Base-by-base conservation (phyloP, 2,329 filamentous ascomycete genomes). In the Aureobasidium sp. region DNA sequence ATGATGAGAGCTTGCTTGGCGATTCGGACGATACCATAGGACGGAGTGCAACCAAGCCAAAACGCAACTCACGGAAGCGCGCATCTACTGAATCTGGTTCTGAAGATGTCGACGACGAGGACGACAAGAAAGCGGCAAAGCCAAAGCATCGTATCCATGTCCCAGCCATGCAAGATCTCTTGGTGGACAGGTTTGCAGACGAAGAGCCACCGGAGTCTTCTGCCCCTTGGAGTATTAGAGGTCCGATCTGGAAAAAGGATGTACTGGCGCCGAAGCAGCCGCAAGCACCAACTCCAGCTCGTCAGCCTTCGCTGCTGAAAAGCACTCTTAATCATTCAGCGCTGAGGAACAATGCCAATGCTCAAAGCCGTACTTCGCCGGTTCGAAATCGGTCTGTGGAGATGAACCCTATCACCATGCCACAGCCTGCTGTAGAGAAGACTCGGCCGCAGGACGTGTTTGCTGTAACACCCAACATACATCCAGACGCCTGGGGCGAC, bases 221-320 rank as follows among this genome's bases (percentile, higher is more conserved):
- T 29, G 73, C 75, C 36, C 77, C 78, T 2, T 76, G 76, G 69
- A 74, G 72, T 52, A 72, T 79, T 52, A 70, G 78, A 63, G 78
- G 78, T 20, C 74, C 78, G 17, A 75, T 80, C 64, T 80, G 78
- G 78, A 76, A 77, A 62, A 78, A 77, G 66, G 70, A 73, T 39
- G 67, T 67, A 22, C 63, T 66, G 44, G 53, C 63, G 17, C 56
- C 67, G 34, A 66, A 69, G 59, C 45, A 42, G 37, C 5, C 22
- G 17, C 57, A 47, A 9, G 41, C n/a, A 15, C 48, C 42, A 29
- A 17, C 17, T 15, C 49, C 55, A 63, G 55, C 39, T 25, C 56
- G 52, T 56, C 57, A 56, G 22, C 44, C 47, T 27, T 52, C 62
- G 20, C 25, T 47, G 15, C 31, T 53, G 3, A 37, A 42, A 39